Conservation (phyloP, 208 protist genomes). For the Sergeia podlipaevii region DNA sequence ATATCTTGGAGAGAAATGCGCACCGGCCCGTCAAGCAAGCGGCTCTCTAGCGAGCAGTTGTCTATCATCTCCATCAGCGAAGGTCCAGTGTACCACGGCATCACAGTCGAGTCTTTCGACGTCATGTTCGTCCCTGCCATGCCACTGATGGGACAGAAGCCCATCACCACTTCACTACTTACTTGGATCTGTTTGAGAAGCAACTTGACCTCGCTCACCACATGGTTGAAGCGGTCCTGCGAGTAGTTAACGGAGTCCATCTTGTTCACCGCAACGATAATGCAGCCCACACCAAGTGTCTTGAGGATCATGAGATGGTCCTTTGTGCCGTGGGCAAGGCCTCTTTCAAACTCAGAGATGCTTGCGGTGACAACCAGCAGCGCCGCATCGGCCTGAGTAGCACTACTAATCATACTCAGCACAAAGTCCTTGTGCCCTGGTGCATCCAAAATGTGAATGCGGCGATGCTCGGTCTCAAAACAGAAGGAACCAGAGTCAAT, state of each 20-base stretch:
- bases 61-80: slow-evolving; percentile 71
- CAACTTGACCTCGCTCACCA: slow-evolving; percentile 83
- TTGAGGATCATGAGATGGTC: slow-evolving; percentile 98
- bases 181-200: slow-evolving; percentile 94
- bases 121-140: slow-evolving; percentile 71
- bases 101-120: slow-evolving; percentile 13
- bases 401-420: slow-evolving; percentile 98
- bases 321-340: slow-evolving; percentile 96
- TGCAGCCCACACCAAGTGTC: slow-evolving; percentile 95
- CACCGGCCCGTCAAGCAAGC: slow-evolving; percentile 53
- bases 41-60: slow-evolving; percentile 60
- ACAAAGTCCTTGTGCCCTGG: slow-evolving; percentile 98
- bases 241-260: slow-evolving; percentile 97
- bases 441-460: slow-evolving; percentile 82
- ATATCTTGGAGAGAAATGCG: slow-evolving; percentile 79
- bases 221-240: slow-evolving; percentile 92
- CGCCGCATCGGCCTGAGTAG: slow-evolving; percentile 96
- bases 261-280: slow-evolving; percentile 99
- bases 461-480: slow-evolving; percentile 90
- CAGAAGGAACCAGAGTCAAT: slow-evolving; percentile 92
- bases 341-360: slow-evolving; percentile 97
- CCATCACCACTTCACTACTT: slow-evolving; percentile 43
- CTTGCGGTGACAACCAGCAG: slow-evolving; percentile 97
- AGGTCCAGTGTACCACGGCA: slow-evolving; percentile 75
- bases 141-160: slow-evolving; percentile 78